Percentiles rank a stretch among this genome's conserved stretches.
phyloP scores from a whole-genome alignment of 1,284 basidiomycete genomes.

The Sutorius eximius region DNA sequence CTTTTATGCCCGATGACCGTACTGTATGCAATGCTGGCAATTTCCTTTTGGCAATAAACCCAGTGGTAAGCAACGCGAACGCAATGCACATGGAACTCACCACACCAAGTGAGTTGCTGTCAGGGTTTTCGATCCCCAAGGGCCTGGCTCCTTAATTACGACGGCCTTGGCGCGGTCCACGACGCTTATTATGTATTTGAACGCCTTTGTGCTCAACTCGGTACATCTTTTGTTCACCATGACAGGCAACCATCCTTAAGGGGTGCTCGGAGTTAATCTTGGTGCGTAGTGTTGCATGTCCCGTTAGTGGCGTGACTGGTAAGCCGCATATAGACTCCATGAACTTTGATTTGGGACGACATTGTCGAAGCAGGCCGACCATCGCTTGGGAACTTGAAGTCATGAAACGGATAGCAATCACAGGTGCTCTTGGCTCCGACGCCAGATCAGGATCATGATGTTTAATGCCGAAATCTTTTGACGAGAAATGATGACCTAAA shows the following conservation, averaged over 20 bases:
- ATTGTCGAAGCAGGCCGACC: background rate
- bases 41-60: background rate
- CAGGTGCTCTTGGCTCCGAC: background rate
- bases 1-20: background rate
- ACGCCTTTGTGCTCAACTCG: constrained; percentile 1
- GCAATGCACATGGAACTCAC: background rate
- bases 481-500: background rate
- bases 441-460: constrained; percentile 7
- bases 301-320: constrained; percentile 1
- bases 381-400: background rate
- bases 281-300: constrained; percentile 1
- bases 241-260: background rate
- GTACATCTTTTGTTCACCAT: constrained; percentile 1
- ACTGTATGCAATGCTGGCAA: background rate
- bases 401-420: constrained; percentile 1
- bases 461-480: background rate
- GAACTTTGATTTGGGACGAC: background rate
- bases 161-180: constrained; percentile 5
- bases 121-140: background rate
- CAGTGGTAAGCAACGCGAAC: background rate
- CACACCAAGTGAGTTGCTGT: background rate
- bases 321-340: background rate
- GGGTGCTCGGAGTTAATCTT: constrained; percentile 19
- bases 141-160: background rate
- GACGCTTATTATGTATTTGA: background rate